Conservation (phyloP, 2,329 filamentous ascomycete species). For the Cryoendolithus antarcticus region DNA sequence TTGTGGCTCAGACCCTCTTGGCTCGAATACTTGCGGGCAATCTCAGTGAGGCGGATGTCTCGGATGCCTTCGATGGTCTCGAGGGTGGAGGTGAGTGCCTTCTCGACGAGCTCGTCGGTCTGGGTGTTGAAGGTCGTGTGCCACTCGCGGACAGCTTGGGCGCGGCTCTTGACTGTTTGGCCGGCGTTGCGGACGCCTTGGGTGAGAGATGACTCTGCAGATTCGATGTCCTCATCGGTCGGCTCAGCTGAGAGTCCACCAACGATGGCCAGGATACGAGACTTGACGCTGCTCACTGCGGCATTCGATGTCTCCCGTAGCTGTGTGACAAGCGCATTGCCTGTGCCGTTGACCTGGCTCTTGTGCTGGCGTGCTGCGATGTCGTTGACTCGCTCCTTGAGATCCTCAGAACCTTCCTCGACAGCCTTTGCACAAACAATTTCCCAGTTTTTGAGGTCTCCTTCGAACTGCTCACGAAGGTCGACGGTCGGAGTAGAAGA, state of each 20-base stretch:
- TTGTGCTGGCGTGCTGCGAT: constrained; percentile 62
- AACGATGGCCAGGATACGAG: constrained; percentile 47
- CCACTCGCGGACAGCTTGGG: constrained; percentile 67
- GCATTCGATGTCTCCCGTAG: constrained; percentile 55
- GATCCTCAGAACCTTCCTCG: constrained; percentile 63
- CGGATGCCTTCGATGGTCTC: constrained; percentile 71
- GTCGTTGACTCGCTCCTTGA: constrained; percentile 50
- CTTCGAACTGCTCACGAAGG: constrained; percentile 51
- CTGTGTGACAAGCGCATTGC: constrained; percentile 52
- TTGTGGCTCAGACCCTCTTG: constrained; percentile 93
- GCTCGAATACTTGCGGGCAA: constrained; percentile 89
- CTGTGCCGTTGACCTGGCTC: constrained; percentile 52
- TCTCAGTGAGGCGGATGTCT: constrained; percentile 75
- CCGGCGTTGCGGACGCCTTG: constrained; percentile 54
- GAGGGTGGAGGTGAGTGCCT: constrained; percentile 65
- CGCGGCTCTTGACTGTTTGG: constrained; percentile 60
- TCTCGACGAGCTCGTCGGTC: constrained; percentile 54
- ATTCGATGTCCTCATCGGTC: constrained; percentile 38
- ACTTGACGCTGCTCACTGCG: constrained; percentile 54
- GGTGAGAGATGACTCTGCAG: constrained; percentile 40
- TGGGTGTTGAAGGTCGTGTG: constrained; percentile 59
- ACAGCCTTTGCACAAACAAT: constrained; percentile 75
- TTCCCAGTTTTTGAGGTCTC: constrained; percentile 77
- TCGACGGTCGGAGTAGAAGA: constrained; percentile 26
- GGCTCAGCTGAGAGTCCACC: constrained; percentile 46